These are phyloP conservation scores for Cercospora sp. DNA, from an alignment of 2,329 filamentous ascomycete species.

Conservation along the genomic window DNA sequence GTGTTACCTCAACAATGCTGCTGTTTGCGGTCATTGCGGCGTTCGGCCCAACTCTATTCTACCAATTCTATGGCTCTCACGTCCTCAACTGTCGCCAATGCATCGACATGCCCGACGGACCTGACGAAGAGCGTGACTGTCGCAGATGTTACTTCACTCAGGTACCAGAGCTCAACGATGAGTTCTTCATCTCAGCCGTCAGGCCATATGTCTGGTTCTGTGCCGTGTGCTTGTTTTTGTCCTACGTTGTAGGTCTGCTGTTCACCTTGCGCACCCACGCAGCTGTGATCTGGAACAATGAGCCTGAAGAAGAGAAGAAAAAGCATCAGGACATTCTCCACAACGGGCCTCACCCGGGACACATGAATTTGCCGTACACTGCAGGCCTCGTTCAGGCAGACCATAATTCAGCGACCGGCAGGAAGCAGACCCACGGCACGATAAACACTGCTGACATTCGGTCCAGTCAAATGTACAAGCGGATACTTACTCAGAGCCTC, in stretches of 20 bases:
- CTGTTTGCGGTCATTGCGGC: constrained; percentile 93
- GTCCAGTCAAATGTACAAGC: constrained; percentile 86
- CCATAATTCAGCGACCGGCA: constrained; percentile 7
- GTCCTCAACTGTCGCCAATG: constrained; percentile 80
- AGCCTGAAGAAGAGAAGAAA: constrained; percentile 57
- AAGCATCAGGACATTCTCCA: constrained; percentile 13
- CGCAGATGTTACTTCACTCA: constrained; percentile 94
- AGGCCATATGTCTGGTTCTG: constrained; percentile 91
- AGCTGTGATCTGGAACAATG: constrained; percentile 92
- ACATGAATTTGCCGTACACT: constrained; percentile 24
- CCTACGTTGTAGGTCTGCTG: constrained; percentile 89
- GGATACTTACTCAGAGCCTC: constrained; percentile 86
- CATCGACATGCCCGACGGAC: constrained; percentile 46
- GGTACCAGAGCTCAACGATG: constrained; percentile 75
- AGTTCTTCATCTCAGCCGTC: constrained; percentile 87
- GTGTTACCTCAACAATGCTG: constrained; percentile 96
- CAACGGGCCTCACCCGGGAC: constrained; percentile 18
- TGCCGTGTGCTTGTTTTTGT: constrained; percentile 80
- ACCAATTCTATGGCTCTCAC: constrained; percentile 97
- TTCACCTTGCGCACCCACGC: constrained; percentile 96
- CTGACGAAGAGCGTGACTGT: constrained; percentile 66
- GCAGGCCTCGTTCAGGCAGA: constrained; percentile 24
- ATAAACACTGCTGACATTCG: constrained; percentile 65
- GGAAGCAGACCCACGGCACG: constrained; percentile 22
- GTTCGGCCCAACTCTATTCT: constrained; percentile 94